These are phyloP conservation scores for Calonectria fujianensis DNA, from an alignment of 2,329 filamentous ascomycete species.

Conservation along the genomic window DNA sequence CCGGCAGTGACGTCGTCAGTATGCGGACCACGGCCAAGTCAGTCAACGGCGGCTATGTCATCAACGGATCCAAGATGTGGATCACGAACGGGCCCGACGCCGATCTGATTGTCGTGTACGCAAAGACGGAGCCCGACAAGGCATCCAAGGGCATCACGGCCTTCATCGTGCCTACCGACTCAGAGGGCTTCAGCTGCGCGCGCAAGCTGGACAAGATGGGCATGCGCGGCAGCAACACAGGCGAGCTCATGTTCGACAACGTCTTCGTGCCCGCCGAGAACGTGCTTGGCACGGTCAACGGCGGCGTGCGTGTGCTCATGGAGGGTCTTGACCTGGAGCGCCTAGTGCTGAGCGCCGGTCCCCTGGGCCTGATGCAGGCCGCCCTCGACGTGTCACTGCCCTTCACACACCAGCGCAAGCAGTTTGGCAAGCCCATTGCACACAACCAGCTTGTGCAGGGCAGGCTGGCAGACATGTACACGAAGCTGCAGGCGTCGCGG, in stretches of 20 bases:
- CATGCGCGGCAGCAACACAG: constrained; percentile 97
- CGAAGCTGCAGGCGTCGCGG: constrained; percentile 88
- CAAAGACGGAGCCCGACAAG: constrained; percentile 89
- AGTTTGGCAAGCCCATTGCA: constrained; percentile 91
- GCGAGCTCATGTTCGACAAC: constrained; percentile 91
- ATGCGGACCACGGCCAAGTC: constrained; percentile 91
- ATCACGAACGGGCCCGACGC: constrained; percentile 98
- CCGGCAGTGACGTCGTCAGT: constrained; percentile 94
- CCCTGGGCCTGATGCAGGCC: constrained; percentile 95
- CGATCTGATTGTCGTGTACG: constrained; percentile 95
- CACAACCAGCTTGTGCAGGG: constrained; percentile 96
- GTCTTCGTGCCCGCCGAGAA: constrained; percentile 92
- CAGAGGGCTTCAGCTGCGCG: constrained; percentile 87
- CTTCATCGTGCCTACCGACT: constrained; percentile 86
- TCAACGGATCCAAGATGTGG: constrained; percentile 99
- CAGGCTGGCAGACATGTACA: constrained; percentile 98
- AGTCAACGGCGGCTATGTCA: constrained; percentile 88
- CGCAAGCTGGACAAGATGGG: constrained; percentile 98
- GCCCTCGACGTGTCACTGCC: constrained; percentile 89
- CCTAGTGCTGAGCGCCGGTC: constrained; percentile 92
- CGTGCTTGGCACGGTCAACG: constrained; percentile 86
- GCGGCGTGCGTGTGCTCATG: constrained; percentile 94
- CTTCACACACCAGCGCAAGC: constrained; percentile 90
- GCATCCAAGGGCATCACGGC: constrained; percentile 95
- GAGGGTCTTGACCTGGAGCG: constrained; percentile 96